Base-by-base conservation (phyloP, 2,329 filamentous ascomycete genomes). In the Fonsecaea nubica region DNA sequence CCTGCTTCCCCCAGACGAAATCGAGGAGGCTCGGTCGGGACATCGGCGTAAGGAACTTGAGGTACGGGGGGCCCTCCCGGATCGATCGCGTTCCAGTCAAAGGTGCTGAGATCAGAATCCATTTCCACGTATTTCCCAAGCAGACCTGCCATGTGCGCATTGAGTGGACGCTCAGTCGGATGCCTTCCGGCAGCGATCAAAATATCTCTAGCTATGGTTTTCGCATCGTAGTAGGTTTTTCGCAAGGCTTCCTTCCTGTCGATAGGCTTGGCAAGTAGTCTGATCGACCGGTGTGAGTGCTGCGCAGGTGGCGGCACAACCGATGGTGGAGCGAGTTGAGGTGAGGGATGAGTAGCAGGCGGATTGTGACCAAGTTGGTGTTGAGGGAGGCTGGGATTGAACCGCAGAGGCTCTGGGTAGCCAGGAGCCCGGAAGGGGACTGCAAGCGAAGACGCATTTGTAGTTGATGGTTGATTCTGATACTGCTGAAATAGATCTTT, bases 201-300 rank as follows among this genome's bases (percentile, higher is more conserved):
- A 6, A 91, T 81, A 73, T 90, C 87, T 58, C 86, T 79, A 4
- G 87, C 88, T 66, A 90, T 88, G 0, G 86, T 90, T 53, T 82
- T 81, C 1, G 84, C 81, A 72, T 90, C 82, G 72, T 90, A 90
- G 15, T 76, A 80, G 5, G 80, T 80, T 66, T 84, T 84, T 32
- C 80, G 65, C 4, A 78, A 66, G 3, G 78, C 77, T 58, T 82
- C 76, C 30, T 69, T 68, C 58, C 73, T 71, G 2, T 78, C 73
- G 15, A 88, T 72, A 0, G 79, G 77, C 68, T 83, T 78, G 3
- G 84, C 81, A 40, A 84, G 62, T 25, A 68, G 61, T 21, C 65
- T 67, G 21, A 21, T 58, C n/a, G 66, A 13, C 48, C 21, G 60
- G 21, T 50, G 55, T 63, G 62, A 52, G 12, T 18, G 45, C 45